phyloP scores from a whole-genome alignment of 257 asterid species.

The Prunella vulgaris region DNA sequence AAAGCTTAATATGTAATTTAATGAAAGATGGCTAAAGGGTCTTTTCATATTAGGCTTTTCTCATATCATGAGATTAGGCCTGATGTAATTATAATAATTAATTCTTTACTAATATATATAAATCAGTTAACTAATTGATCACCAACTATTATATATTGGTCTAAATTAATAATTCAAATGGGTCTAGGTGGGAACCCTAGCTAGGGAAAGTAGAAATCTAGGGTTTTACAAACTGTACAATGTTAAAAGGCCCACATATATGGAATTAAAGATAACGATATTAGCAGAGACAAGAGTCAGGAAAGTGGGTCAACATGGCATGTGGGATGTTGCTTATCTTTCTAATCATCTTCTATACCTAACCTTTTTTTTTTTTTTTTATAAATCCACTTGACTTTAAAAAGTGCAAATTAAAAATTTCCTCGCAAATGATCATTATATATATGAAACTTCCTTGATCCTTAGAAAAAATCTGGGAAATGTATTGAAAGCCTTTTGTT shows the following conservation, averaged over 20 bases:
- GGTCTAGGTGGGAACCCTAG: not conserved
- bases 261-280: constrained; percentile 31
- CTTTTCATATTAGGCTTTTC: constrained; percentile 22
- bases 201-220: not conserved
- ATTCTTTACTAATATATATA: not conserved
- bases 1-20: not conserved
- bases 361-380: too few relatives aligned
- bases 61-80: not conserved
- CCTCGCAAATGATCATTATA: not conserved
- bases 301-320: constrained; percentile 43
- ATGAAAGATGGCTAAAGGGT: not conserved
- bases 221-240: constrained; percentile 7
- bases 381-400: constrained; percentile 7
- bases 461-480: not conserved
- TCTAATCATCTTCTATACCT: constrained; percentile 21
- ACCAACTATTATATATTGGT: constrained; percentile 7
- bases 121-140: constrained; percentile 11
- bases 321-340: constrained; percentile 39
- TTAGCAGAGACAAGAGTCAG: constrained; percentile 37
- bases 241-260: constrained; percentile 4
- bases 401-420: not conserved
- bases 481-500: not conserved
- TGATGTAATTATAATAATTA: not conserved
- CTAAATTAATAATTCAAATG: not conserved
- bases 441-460: not conserved